phyloP scores from a whole-genome alignment of 352 stramenopile genomes.

The Phytophthora megakarya region DNA sequence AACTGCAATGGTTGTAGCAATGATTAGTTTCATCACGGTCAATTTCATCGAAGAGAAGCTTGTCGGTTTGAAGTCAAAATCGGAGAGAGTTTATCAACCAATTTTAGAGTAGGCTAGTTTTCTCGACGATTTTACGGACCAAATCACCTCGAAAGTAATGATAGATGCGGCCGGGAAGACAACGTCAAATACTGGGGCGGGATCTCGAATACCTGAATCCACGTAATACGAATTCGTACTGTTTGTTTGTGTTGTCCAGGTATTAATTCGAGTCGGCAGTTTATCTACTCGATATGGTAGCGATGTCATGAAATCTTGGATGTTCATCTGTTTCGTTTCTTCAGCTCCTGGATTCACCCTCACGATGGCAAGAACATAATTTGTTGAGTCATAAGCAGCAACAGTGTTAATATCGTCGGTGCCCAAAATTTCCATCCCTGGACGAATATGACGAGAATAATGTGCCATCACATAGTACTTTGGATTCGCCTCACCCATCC shows the following conservation, averaged over 20 bases:
- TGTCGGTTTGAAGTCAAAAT: not conserved
- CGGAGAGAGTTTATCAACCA: not conserved
- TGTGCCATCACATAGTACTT: slow-evolving; percentile 52
- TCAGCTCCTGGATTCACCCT: too few relatives aligned
- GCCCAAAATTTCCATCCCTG: not conserved
- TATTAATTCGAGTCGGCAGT: not conserved
- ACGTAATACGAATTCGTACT: not conserved
- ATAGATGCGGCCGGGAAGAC: not conserved
- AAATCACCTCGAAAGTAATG: not conserved
- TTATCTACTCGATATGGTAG: not conserved
- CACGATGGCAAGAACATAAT: too few relatives aligned
- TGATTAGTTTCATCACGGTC: not conserved
- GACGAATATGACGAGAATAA: slow-evolving; percentile 52
- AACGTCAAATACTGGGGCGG: not conserved
- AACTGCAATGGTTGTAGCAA: not conserved
- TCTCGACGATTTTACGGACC: not conserved
- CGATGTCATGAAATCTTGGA: not conserved
- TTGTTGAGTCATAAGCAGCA: too few relatives aligned
- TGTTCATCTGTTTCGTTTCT: not conserved
- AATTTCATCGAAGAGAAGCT: too few relatives aligned
- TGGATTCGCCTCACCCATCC: slow-evolving; percentile 37
- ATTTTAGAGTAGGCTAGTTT: not conserved
- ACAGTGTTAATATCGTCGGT: too few relatives aligned
- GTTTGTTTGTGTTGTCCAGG: not conserved
- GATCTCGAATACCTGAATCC: not conserved